Evolutionary conservation across 129 eudicot genomes (phyloP), one percentile per base, ranked within the genome.

Genomic region (Scalesia atractyloides): DNA sequence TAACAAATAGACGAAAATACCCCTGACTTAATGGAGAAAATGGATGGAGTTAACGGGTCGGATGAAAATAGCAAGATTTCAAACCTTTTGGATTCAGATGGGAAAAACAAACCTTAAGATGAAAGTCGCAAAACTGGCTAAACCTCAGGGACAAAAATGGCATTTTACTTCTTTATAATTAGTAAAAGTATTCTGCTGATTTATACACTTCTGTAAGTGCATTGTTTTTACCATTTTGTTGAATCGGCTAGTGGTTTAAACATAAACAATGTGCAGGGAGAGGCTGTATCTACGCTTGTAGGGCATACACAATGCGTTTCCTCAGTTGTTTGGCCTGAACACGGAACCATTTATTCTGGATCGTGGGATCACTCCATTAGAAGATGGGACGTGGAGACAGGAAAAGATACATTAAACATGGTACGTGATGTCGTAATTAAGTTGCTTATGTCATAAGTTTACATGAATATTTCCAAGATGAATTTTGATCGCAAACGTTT

Each of bases 341-440:
- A 58, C 51, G 93, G 79, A 73, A 82, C 89, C 51, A 90, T 94
- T 49, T 94, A 87, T 83, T 94, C 98, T 52, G 91, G 96, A 77
- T 94, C 98, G 34, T 90, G 98, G 98, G 98, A 94, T 82, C 96
- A 90, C 57, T 85, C 98, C 14, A 84, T 90, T 61, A 86, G 97
- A 90, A 90, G 84, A 82, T 90, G 98, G 98, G 97, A 94, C 59
- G 88, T 86, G 57, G 98, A 90, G 74, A 84, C 91, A 9, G 96
- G 98, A 66, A 90, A 86, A 76, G 96, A 91, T 56, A 73, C 96
- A 22, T 59, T 82, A 39, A 90, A 73, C 83, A 71, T 83, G 87
- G 97, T 93, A 54, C 57, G 82, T 33, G 16, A 37, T n/a, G 6
- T 53, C 58, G 82, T 33, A 36, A 63, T n/a, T 11, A 60, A 30